Base-by-base conservation (phyloP, 1,139 yeast genomes). In the Magnusiomyces sp. region DNA sequence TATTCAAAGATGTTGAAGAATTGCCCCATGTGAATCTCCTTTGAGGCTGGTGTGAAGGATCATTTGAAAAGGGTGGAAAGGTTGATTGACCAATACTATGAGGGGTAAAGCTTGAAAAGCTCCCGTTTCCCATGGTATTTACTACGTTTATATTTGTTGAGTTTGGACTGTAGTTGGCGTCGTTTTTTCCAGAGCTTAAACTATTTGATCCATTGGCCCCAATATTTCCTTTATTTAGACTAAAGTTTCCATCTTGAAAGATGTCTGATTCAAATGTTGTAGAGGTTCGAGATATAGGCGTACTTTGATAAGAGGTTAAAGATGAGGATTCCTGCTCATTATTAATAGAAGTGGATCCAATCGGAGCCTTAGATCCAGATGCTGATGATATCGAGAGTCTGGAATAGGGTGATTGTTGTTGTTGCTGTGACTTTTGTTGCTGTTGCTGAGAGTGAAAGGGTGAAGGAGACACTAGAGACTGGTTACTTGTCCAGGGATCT, bases 1-100 rank as follows among this genome's bases (percentile, higher is more conserved):
- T 40, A 23, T 32, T 40, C 42, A 40, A 40, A 20, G 13, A 23
- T 4, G 17, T 20, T n/a, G 38, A 34, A 4, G 38, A 5, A 11
- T 17, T 32, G 2, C 39, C 16, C 45, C 45, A 42, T 17, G 45
- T 42, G 19, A 42, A 42, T 42, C 45, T 13, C 11, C 45, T 38
- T 13, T 42, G 45, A 16, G 45, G 45, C 16, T 42, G 38, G 5
- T 42, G 45, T n/a, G n/a, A n/a, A n/a, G n/a, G n/a, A n/a, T n/a
- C n/a, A n/a, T n/a, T n/a, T n/a, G n/a, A n/a, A 17, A 34, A 34
- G 13, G 38, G n/a, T n/a, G n/a, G n/a, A n/a, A n/a, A n/a, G n/a
- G n/a, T n/a, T n/a, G n/a, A n/a, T n/a, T n/a, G n/a, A n/a, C n/a
- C n/a, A n/a, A n/a, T n/a, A n/a, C n/a, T n/a, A n/a, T n/a, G n/a